Evolutionary conservation across 495 filamentous ascomycete genomes (phyloP).

Genomic region (Hyaloscypha finlandica): DNA sequence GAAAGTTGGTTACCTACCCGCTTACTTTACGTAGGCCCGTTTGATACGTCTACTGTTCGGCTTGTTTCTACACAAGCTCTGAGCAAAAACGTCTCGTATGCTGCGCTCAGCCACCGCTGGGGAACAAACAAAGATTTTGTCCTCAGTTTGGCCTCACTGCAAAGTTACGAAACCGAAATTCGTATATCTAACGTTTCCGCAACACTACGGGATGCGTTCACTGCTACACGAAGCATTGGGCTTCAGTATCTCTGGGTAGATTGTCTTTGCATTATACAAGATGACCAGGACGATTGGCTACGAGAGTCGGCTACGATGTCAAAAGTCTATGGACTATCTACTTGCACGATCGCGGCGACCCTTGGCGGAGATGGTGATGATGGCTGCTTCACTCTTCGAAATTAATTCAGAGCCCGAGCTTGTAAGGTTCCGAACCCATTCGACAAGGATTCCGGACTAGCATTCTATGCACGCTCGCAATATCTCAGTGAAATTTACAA

Average conservation of each 20-base stretch:
- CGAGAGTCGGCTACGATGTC: conserved; percentile 9
- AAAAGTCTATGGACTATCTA: conserved; percentile 5
- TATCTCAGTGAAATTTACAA: background rate
- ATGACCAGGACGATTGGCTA: conserved; percentile 11
- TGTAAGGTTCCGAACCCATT: too few relatives aligned
- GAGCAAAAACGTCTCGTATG: conserved; percentile 2
- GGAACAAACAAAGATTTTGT: conserved; percentile 14
- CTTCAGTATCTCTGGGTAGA: conserved; percentile 22
- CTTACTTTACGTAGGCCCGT: too few relatives aligned
- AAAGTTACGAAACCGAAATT: conserved; percentile 8
- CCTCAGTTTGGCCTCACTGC: too few relatives aligned
- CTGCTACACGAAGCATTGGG: conserved; percentile 14
- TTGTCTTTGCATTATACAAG: conserved; percentile 20
- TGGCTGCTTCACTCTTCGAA: conserved; percentile 3
- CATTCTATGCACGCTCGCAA: background rate
- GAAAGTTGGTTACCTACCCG: too few relatives aligned
- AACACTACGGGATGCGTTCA: conserved; percentile 26
- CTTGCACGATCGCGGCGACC: conserved; percentile 16
- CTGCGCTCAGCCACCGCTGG: conserved; percentile 28
- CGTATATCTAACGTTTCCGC: background rate
- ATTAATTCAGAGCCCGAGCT: background rate
- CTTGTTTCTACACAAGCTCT: too few relatives aligned
- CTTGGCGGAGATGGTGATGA: background rate
- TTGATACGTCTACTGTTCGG: too few relatives aligned
- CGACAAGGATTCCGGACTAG: background rate